Percentiles rank a stretch among this genome's conserved stretches.
phyloP scores from a whole-genome alignment of 192 early-diverging fungal species.

The Coemansia sp. region DNA sequence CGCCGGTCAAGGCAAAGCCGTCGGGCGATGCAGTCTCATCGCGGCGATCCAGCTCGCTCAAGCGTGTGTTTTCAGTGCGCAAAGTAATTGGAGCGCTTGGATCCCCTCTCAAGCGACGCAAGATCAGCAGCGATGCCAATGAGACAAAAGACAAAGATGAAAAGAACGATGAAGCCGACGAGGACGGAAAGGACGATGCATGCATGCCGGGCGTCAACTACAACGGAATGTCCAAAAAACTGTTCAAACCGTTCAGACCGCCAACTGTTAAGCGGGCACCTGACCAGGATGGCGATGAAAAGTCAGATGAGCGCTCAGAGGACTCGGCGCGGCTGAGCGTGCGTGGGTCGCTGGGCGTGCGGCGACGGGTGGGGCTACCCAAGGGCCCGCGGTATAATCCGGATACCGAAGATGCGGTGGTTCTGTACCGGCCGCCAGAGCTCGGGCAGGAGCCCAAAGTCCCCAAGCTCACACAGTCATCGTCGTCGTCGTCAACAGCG shows the following conservation, averaged over 20 bases:
- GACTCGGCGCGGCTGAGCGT: too few relatives aligned
- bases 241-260: constrained; percentile 53
- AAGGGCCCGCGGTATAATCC: constrained; percentile 78
- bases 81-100: background rate
- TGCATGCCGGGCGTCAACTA: constrained; percentile 49
- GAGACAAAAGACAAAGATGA: constrained; percentile 1
- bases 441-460: constrained; percentile 54
- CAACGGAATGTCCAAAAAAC: constrained; percentile 46
- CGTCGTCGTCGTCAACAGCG: constrained; percentile 7
- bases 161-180: constrained; percentile 1
- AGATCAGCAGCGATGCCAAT: background rate
- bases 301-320: constrained; percentile 7
- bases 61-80: constrained; percentile 37
- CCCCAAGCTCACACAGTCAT: constrained; percentile 20
- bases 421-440: constrained; percentile 75
- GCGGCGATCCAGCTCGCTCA: constrained; percentile 15
- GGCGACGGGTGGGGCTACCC: constrained; percentile 48
- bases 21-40: background rate
- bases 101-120: constrained; percentile 19
- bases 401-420: constrained; percentile 75
- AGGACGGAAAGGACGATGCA: constrained; percentile 4
- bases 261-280: constrained; percentile 11
- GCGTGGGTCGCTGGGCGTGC: constrained; percentile 54
- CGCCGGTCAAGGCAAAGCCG: constrained; percentile 27
- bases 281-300: constrained; percentile 4